A percentile compares a stretch with the other conserved stretches of the same genome.
phyloP scores from a whole-genome alignment of 164 flowering plant genomes.

The Magnolia changhungtana region DNA sequence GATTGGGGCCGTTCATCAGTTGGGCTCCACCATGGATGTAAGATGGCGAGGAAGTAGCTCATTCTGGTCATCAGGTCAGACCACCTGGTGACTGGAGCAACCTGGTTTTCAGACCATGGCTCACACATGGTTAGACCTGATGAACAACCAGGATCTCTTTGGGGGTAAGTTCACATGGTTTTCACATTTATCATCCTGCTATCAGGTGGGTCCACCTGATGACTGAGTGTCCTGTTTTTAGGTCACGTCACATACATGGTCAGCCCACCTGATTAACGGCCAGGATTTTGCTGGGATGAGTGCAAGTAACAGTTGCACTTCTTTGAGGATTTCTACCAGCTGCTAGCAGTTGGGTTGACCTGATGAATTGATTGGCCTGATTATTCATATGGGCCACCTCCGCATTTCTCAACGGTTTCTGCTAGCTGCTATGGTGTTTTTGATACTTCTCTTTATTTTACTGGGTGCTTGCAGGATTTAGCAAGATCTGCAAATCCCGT shows the following conservation, averaged over 20 bases:
- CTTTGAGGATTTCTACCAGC: neutral
- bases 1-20: no score
- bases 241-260: neutral
- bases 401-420: neutral
- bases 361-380: neutral
- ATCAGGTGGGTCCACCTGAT: no score
- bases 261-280: neutral
- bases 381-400: neutral
- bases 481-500: constrained; percentile 61
- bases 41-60: no score
- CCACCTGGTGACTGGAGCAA: no score
- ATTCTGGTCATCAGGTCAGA: no score
- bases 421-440: neutral
- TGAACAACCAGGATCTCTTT: no score
- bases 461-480: constrained; percentile 47
- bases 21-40: no score
- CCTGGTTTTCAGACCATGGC: no score
- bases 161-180: no score
- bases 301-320: neutral
- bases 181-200: no score
- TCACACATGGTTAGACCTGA: neutral
- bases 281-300: neutral
- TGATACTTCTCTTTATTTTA: neutral
- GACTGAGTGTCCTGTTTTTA: no score
- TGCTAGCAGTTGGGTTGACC: neutral